A percentile compares a stretch with the other conserved stretches of the same genome.
phyloP scores from a whole-genome alignment of 306 rosid genomes.

The Fragaria vesca region DNA sequence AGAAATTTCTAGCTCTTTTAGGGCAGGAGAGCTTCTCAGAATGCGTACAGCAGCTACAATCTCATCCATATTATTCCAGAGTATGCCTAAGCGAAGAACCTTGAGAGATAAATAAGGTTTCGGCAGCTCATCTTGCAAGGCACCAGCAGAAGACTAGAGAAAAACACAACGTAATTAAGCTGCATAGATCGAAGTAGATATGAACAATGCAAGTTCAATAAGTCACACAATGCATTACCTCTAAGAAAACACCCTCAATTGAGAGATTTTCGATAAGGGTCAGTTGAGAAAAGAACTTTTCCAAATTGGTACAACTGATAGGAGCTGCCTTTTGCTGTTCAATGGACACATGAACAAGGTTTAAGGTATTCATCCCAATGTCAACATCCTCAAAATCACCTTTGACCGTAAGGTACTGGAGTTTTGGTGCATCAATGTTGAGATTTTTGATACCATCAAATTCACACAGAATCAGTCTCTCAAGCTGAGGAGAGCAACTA shows the following conservation, averaged over 20 bases:
- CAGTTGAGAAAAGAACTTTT: conserved; percentile 41
- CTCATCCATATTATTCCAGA: conserved; percentile 46
- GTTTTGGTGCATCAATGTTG: too few species aligned
- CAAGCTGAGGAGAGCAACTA: too few species aligned
- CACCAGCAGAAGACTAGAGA: conserved; percentile 49
- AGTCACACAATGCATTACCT: conserved; percentile 32
- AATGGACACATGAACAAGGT: conserved; percentile 36
- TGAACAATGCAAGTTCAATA: not conserved
- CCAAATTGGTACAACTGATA: conserved; percentile 34
- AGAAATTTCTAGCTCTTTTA: conserved; percentile 38
- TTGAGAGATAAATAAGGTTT: conserved; percentile 36
- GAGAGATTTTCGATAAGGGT: conserved; percentile 42
- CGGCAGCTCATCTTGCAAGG: conserved; percentile 40
- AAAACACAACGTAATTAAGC: not conserved
- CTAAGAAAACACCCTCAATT: conserved; percentile 42
- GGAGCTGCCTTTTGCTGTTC: conserved; percentile 21
- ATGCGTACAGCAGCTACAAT: conserved; percentile 49
- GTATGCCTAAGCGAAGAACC: conserved; percentile 45
- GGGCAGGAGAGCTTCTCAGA: conserved; percentile 53
- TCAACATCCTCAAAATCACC: too few species aligned
- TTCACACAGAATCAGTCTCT: too few species aligned
- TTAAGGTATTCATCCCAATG: conserved; percentile 29
- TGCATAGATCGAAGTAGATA: not conserved
- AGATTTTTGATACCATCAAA: too few species aligned
- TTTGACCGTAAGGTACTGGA: too few species aligned